phyloP scores from a whole-genome alignment of 225 moss, liverwort and hornwort species.

The Pseudoscleropodium purum region DNA sequence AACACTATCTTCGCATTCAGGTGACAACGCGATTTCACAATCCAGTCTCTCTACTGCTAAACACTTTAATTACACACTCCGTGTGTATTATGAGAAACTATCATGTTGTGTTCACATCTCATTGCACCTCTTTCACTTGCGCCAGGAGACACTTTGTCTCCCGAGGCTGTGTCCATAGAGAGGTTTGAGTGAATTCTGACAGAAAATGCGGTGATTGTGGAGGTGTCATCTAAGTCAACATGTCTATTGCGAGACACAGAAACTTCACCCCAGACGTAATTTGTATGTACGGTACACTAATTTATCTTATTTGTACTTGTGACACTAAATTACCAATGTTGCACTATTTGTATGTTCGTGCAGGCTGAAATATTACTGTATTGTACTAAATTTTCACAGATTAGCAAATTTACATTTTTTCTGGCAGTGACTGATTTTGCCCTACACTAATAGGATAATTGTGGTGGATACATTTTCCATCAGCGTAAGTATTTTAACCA shows the following conservation, averaged over 20 bases:
- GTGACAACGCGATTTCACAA: neutral
- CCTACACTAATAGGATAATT: neutral
- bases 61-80: neutral
- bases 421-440: neutral
- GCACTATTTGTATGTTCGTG: neutral
- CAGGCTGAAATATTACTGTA: neutral
- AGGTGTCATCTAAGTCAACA: neutral
- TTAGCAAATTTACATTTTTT: no score
- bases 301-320: neutral
- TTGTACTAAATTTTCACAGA: neutral
- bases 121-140: neutral
- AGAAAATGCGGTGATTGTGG: neutral
- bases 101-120: neutral
- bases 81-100: neutral
- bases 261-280: neutral
- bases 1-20: constrained; percentile 83
- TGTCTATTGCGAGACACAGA: neutral
- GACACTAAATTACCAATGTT: no score
- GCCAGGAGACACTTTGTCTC: neutral
- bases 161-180: neutral
- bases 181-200: neutral
- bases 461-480: neutral
- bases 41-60: neutral
- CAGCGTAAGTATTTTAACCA: neutral
- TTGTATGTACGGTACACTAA: neutral